These are phyloP conservation scores for Colletotrichum sp. DNA, from an alignment of 2,329 filamentous ascomycete genomes.

Conservation along the genomic window DNA sequence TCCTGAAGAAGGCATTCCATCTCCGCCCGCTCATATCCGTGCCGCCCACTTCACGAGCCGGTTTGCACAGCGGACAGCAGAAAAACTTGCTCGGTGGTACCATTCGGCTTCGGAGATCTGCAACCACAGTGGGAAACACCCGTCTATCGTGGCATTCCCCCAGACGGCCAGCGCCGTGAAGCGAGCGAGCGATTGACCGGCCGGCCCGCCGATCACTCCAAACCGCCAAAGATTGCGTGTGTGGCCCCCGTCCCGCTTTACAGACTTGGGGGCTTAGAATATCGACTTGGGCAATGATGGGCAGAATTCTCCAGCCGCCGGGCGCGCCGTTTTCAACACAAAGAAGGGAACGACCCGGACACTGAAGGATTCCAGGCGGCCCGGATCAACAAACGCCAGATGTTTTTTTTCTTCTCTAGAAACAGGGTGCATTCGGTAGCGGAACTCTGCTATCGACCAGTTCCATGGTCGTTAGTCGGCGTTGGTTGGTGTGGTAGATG, in stretches of 20 bases:
- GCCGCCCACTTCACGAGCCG: neutral
- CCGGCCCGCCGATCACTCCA: constrained; percentile 7
- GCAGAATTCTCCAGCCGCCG: neutral
- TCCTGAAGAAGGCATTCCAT: neutral
- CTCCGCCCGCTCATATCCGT: constrained; percentile 12
- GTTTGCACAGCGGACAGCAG: neutral
- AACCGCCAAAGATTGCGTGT: neutral
- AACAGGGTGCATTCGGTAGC: neutral
- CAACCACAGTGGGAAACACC: neutral
- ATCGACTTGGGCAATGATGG: constrained; percentile 6
- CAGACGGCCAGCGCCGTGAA: constrained; percentile 14
- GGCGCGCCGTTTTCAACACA: neutral
- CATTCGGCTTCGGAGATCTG: constrained; percentile 6
- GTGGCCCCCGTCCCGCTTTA: neutral
- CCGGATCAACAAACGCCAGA: neutral
- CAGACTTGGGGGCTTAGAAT: neutral
- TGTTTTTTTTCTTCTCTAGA: neutral
- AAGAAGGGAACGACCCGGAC: neutral
- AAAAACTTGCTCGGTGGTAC: neutral
- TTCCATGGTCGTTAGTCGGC: neutral
- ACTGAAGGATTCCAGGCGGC: neutral
- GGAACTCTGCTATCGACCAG: neutral
- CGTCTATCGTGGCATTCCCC: neutral
- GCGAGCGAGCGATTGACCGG: constrained; percentile 1
- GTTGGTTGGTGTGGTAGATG: neutral